Base-by-base conservation (phyloP, 2,329 filamentous ascomycete genomes). In the Fusarium tricinctum region DNA sequence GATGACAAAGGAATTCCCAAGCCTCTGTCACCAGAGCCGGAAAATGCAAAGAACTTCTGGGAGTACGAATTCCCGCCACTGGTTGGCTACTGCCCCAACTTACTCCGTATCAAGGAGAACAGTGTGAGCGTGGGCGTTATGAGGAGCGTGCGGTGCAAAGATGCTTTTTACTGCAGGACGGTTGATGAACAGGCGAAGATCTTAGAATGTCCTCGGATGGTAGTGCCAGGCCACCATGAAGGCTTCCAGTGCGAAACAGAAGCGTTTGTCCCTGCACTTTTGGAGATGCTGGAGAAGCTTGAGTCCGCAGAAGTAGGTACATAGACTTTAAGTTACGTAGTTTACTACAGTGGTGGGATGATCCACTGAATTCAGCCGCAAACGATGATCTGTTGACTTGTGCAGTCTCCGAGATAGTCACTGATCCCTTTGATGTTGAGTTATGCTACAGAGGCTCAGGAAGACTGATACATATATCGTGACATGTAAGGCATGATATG, bases 1-100 rank as follows among this genome's bases (percentile, higher is more conserved):
- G 32, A 45, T 8, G 50, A 4, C 4, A 44, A 63, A 14, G 60
- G 50, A 0, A 10, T 63, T 8, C 58, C 58, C 0, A 57, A 63
- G 10, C 9, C 58, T 14, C 15, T 4, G 1, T 1, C 13, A 9
- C 38, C 60, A 1, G 58, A 63, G 1, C 38, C 58, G 17, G 30
- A 5, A 2, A 63, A 63, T 8, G 4, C 14, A 0, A 30, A 19
- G 8, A 63, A 63, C 2, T 63, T 63, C 19, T 63, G 60, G 60
- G 44, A 58, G 15, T 23, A 49, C 6, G 60, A 63, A 9, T 57
- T 62, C 5, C 20, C 38, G 0, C 10, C 38, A 1, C 20, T 39
- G 8, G 6, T 57, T 19, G 60, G 58, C 0, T 63, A 63, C 5
- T 39, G 32, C 4, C 60, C 60, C 0, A 63, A 63, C 0, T 17